phyloP scores from a whole-genome alignment of 768 basidiomycete genomes.

The Boletus coccyginus region DNA sequence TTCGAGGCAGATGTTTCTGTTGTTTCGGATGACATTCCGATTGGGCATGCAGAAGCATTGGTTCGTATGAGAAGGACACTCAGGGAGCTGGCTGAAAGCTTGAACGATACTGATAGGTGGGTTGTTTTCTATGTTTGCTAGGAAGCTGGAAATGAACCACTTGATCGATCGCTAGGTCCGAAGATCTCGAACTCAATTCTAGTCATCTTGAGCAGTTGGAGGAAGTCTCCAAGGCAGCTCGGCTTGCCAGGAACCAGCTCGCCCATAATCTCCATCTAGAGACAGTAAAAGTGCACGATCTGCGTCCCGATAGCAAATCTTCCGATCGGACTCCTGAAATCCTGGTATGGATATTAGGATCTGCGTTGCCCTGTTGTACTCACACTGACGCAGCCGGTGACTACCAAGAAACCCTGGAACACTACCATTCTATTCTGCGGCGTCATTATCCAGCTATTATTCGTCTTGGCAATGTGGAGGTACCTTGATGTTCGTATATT shows the following conservation, averaged over 20 bases:
- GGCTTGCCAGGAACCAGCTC: constrained; percentile 48
- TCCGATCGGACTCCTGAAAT: constrained; percentile 36
- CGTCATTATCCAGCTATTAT: constrained; percentile 43
- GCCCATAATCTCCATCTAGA: constrained; percentile 41
- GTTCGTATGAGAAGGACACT: constrained; percentile 57
- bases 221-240: constrained; percentile 50
- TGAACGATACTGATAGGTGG: constrained; percentile 61
- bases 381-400: constrained; percentile 17
- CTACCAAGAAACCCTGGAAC: constrained; percentile 19
- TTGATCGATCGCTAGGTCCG: constrained; percentile 34
- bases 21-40: constrained; percentile 20
- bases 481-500: constrained; percentile 29
- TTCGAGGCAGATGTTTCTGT: constrained; percentile 21
- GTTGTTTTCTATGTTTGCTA: constrained; percentile 1
- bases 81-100: constrained; percentile 50
- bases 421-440: constrained; percentile 35
- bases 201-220: constrained; percentile 50
- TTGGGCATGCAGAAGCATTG: constrained; percentile 50
- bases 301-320: constrained; percentile 35
- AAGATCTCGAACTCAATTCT: constrained; percentile 38
- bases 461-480: constrained; percentile 58
- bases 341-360: constrained; percentile 34
- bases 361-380: constrained; percentile 2
- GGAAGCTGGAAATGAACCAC: constrained; percentile 3
- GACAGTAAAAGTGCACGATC: constrained; percentile 33